Evolutionary conservation across 768 basidiomycete species (phyloP).

Genomic region (Rhodotorula graminis): DNA sequence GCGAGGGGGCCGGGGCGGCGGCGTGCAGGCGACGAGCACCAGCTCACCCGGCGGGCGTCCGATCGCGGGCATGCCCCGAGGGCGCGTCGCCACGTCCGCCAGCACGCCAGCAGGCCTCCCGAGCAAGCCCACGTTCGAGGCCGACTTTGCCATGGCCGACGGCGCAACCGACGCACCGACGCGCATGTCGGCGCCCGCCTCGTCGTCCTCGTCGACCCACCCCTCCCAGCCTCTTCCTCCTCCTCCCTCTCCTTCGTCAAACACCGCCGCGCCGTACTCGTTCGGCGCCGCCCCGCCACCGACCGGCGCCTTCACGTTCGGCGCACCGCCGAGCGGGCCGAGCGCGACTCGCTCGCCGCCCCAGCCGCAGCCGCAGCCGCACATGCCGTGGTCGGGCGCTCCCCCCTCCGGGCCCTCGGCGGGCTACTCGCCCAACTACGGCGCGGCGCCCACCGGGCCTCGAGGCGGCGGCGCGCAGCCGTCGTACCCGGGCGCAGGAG

Average conservation of each 20-base stretch:
- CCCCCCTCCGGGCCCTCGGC: background rate
- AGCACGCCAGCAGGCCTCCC: slow-evolving; percentile 9
- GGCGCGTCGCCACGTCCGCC: background rate
- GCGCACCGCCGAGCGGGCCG: background rate
- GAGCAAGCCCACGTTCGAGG: slow-evolving; percentile 12
- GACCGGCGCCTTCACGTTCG: slow-evolving; percentile 12
- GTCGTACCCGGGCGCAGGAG: background rate
- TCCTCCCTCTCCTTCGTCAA: too few species aligned
- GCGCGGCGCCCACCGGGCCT: background rate
- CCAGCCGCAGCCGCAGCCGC: background rate
- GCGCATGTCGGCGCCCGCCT: background rate
- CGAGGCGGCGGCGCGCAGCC: background rate
- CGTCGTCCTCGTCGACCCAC: too few species aligned
- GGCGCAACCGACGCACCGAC: background rate
- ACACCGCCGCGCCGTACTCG: background rate
- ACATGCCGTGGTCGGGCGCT: background rate
- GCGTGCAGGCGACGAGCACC: background rate
- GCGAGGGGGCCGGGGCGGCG: slow-evolving; percentile 6
- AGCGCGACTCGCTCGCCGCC: background rate
- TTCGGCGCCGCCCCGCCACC: background rate
- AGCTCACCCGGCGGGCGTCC: background rate
- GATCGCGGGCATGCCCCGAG: background rate
- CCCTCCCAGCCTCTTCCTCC: too few species aligned
- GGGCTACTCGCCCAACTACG: background rate
- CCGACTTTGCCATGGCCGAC: background rate